A percentile compares a stretch with the other conserved stretches of the same genome.
These are phyloP conservation scores for Fonsecaea pedrosoi DNA, from an alignment of 2,329 filamentous ascomycete species.

Conservation along the genomic window DNA sequence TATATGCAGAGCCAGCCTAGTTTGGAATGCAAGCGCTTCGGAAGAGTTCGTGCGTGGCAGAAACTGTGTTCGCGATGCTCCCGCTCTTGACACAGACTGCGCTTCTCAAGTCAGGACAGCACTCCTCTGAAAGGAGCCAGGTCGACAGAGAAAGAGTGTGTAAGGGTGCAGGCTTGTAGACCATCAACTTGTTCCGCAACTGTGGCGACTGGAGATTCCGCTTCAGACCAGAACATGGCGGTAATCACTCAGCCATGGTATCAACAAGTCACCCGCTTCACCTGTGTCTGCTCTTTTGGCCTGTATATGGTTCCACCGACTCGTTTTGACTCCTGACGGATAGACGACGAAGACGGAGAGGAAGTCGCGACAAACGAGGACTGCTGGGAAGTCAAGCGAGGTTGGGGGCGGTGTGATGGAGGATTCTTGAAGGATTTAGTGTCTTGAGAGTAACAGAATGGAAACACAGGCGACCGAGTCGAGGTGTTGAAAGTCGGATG, in stretches of 20 bases:
- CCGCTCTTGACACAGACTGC: slow-evolving; percentile 12
- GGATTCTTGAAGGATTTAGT: slow-evolving; percentile 20
- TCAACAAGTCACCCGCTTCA: slow-evolving; percentile 12
- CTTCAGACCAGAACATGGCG: slow-evolving; percentile 34
- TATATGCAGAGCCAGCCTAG: slow-evolving; percentile 27
- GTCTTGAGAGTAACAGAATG: slow-evolving; percentile 17
- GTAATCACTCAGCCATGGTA: slow-evolving; percentile 28
- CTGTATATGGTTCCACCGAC: not conserved
- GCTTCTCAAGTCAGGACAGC: not conserved
- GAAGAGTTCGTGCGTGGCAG: slow-evolving; percentile 14
- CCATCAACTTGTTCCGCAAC: slow-evolving; percentile 12
- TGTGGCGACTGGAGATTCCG: slow-evolving; percentile 19
- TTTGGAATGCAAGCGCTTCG: slow-evolving; percentile 25
- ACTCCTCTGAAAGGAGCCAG: not conserved
- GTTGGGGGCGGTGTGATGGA: slow-evolving; percentile 19
- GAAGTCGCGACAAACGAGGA: slow-evolving; percentile 9
- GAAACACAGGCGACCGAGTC: slow-evolving; percentile 15
- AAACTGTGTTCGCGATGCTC: slow-evolving; percentile 10
- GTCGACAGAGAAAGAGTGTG: slow-evolving; percentile 4
- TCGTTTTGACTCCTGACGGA: not conserved
- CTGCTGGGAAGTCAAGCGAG: slow-evolving; percentile 19
- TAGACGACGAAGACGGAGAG: slow-evolving; percentile 3
- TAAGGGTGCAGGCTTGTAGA: not conserved
- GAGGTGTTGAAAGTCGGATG: not conserved
- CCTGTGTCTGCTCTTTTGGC: slow-evolving; percentile 9